Evolutionary conservation across 352 stramenopile species (phyloP).

Genomic region (Phytophthora sp.): DNA sequence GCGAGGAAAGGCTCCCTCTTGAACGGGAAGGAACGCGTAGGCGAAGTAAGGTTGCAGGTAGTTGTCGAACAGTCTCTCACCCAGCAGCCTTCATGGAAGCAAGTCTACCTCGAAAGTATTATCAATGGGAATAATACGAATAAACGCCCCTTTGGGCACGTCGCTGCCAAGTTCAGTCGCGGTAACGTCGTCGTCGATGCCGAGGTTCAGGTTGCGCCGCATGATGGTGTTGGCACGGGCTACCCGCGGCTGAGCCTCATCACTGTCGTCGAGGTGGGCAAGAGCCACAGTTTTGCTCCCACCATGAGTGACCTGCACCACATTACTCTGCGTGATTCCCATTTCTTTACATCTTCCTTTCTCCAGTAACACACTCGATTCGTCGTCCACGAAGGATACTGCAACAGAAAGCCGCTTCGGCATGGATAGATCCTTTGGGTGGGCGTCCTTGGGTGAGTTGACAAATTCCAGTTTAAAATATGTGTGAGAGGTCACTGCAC

Average conservation of each 20-base stretch:
- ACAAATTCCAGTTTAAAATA: too few relatives aligned
- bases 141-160: constrained; percentile 20
- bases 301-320: constrained; percentile 22
- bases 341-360: constrained; percentile 18
- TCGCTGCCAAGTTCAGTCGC: constrained; percentile 26
- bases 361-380: constrained; percentile 23
- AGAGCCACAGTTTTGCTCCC: constrained; percentile 27
- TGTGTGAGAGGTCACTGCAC: too few relatives aligned
- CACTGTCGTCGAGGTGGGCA: constrained; percentile 30
- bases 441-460: too few relatives aligned
- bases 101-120: constrained; percentile 23
- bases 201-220: constrained; percentile 24
- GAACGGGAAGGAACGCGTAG: constrained; percentile 20
- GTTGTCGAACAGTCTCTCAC: constrained; percentile 27
- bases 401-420: too few relatives aligned
- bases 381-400: too few relatives aligned
- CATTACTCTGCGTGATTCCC: too few relatives aligned
- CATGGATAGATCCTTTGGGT: too few relatives aligned
- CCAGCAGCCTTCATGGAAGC: too few relatives aligned
- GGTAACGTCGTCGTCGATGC: constrained; percentile 21
- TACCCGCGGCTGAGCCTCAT: constrained; percentile 14
- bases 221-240: constrained; percentile 30
- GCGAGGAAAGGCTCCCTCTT: constrained; percentile 25
- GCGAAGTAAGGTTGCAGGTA: too few relatives aligned
- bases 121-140: constrained; percentile 29